These are phyloP conservation scores for Lagenaria siceraria DNA, from an alignment of 306 rosid genomes.

Conservation along the genomic window DNA sequence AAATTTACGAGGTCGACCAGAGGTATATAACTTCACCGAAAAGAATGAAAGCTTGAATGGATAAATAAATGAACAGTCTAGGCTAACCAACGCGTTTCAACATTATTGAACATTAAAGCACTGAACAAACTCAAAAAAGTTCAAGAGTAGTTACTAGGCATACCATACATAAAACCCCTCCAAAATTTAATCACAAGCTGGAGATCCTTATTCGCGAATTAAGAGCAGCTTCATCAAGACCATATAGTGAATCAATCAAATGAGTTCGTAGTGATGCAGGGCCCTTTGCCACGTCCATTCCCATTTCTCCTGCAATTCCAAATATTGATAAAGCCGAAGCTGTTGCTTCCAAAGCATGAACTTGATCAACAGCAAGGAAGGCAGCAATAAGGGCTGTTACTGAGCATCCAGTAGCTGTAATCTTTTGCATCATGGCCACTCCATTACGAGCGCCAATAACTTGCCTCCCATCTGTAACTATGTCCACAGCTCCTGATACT, in stretches of 20 bases:
- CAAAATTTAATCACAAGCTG: slow-evolving; percentile 11
- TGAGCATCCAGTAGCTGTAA: slow-evolving; percentile 88
- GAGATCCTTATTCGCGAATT: slow-evolving; percentile 52
- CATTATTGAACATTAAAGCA: not conserved
- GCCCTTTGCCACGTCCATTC: slow-evolving; percentile 68
- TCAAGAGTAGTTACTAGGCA: not conserved
- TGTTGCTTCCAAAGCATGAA: slow-evolving; percentile 48
- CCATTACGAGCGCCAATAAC: slow-evolving; percentile 83
- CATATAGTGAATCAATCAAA: slow-evolving; percentile 71
- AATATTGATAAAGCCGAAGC: slow-evolving; percentile 56
- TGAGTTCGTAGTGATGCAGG: slow-evolving; percentile 79
- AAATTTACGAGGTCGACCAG: not conserved
- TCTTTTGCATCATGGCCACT: slow-evolving; percentile 73
- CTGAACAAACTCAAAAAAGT: not conserved
- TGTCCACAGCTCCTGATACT: slow-evolving; percentile 73
- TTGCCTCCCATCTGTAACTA: slow-evolving; percentile 62
- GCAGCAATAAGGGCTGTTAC: slow-evolving; percentile 85
- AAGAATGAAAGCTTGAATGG: not conserved
- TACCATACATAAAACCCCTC: not conserved
- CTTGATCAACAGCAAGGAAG: slow-evolving; percentile 64
- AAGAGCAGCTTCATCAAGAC: slow-evolving; percentile 57
- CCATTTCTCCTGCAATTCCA: slow-evolving; percentile 70
- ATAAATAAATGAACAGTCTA: not conserved
- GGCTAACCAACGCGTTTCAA: not conserved
- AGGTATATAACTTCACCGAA: not conserved